phyloP scores from a whole-genome alignment of 192 early-diverging fungal genomes.

The Entomortierella beljakovae region DNA sequence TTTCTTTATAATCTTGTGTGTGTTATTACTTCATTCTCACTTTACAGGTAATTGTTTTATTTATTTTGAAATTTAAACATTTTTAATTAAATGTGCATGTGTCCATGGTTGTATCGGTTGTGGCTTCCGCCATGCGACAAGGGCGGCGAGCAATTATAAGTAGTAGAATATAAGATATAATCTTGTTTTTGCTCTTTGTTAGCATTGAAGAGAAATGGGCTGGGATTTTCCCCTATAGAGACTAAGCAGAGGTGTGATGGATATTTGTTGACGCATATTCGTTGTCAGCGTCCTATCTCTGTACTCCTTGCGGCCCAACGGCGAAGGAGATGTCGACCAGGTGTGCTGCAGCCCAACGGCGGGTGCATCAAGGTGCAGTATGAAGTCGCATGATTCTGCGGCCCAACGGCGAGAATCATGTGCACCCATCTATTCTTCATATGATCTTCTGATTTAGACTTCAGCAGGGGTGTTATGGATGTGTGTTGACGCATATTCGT shows the following conservation, averaged over 20 bases:
- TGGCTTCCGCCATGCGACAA: too few relatives aligned
- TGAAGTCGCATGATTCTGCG: constrained; percentile 24
- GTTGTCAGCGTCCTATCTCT: constrained; percentile 24
- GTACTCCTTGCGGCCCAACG: constrained; percentile 30
- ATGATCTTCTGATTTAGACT: too few relatives aligned
- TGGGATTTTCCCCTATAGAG: background rate
- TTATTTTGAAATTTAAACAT: too few relatives aligned
- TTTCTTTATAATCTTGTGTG: too few relatives aligned
- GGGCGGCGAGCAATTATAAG: too few relatives aligned
- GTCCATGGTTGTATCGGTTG: too few relatives aligned
- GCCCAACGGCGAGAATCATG: constrained; percentile 22
- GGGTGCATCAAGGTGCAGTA: constrained; percentile 1
- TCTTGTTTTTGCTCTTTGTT: background rate
- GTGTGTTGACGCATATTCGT: constrained; percentile 18
- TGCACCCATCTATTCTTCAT: constrained; percentile 15
- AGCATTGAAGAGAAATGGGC: background rate
- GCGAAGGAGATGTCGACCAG: constrained; percentile 28
- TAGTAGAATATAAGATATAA: too few relatives aligned
- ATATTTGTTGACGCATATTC: constrained; percentile 19
- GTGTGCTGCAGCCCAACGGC: constrained; percentile 6
- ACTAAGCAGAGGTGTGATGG: constrained; percentile 31
- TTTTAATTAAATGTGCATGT: too few relatives aligned
- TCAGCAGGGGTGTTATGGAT: constrained; percentile 28
- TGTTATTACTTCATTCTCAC: too few relatives aligned
- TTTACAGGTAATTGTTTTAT: too few relatives aligned